Evolutionary conservation across 2,329 filamentous ascomycete genomes (phyloP).

Genomic region (Ophiocordyceps unilateralis): DNA sequence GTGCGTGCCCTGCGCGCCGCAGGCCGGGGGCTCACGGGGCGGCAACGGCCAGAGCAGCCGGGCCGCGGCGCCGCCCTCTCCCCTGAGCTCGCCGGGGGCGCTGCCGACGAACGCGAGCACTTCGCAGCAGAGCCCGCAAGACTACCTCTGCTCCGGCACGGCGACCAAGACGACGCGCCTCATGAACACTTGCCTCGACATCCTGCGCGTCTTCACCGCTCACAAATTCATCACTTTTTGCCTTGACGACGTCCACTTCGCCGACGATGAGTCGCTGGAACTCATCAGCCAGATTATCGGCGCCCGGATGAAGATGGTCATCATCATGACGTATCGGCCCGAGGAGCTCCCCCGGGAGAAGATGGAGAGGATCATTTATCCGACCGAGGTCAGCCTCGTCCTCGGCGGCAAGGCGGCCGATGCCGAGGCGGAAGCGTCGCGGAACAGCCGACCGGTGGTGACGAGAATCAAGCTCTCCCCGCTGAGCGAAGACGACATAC

Average conservation of each 20-base stretch:
- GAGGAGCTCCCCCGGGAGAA: conserved; percentile 43
- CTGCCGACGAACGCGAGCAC: conserved; percentile 16
- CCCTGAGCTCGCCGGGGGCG: conserved; percentile 23
- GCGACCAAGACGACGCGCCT: conserved; percentile 53
- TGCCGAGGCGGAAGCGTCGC: conserved; percentile 19
- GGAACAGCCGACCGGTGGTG: conserved; percentile 32
- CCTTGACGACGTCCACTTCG: conserved; percentile 79
- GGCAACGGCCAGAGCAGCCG: conserved; percentile 8
- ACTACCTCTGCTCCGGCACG: conserved; percentile 39
- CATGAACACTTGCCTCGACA: conserved; percentile 77
- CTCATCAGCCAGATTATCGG: conserved; percentile 66
- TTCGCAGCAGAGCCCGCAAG: conserved; percentile 35
- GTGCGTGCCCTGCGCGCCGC: conserved; percentile 13
- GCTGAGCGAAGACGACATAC: conserved; percentile 62
- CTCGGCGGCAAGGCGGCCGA: conserved; percentile 6
- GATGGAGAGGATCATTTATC: conserved; percentile 35
- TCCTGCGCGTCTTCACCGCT: conserved; percentile 62
- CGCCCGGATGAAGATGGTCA: conserved; percentile 62
- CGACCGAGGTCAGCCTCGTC: conserved; percentile 21
- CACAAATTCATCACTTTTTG: conserved; percentile 81
- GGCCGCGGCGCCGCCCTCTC: conserved; percentile 27
- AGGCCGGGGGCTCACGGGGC: conserved; percentile 13
- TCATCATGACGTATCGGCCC: conserved; percentile 61
- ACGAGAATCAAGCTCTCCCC: conserved; percentile 59
- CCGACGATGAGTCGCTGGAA: conserved; percentile 74